Evolutionary conservation across 139 green algal genomes (phyloP).

Genomic region (Coccomyxa sp.): DNA sequence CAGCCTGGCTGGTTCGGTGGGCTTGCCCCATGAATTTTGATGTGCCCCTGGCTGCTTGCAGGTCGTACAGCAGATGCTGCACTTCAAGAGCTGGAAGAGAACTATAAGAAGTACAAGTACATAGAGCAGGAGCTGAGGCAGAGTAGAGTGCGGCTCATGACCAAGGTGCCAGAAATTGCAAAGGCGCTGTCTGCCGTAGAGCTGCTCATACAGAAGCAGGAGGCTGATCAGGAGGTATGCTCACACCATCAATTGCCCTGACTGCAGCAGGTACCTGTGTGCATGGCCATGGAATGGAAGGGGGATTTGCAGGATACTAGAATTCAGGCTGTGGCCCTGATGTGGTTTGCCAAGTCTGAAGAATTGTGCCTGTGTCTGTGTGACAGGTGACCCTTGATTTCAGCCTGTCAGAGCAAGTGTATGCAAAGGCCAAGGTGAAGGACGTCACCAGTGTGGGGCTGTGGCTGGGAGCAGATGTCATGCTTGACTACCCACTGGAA

Average conservation of each 20-base stretch:
- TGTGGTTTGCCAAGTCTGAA: too few species aligned
- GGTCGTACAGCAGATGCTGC: slow-evolving; percentile 29
- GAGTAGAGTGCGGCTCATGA: slow-evolving; percentile 24
- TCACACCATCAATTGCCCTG: too few species aligned
- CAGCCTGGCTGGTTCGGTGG: neutral
- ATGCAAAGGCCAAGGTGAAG: slow-evolving; percentile 48
- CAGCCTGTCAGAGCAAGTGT: slow-evolving; percentile 60
- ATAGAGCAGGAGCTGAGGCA: slow-evolving; percentile 44
- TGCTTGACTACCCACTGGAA: slow-evolving; percentile 72
- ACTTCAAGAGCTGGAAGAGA: slow-evolving; percentile 34
- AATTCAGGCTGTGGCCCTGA: too few species aligned
- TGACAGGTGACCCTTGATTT: slow-evolving; percentile 48
- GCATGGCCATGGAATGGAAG: too few species aligned
- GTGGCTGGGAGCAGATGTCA: slow-evolving; percentile 81
- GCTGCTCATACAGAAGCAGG: slow-evolving; percentile 30
- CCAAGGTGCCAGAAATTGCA: slow-evolving; percentile 53
- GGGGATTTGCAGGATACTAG: too few species aligned
- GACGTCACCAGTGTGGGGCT: slow-evolving; percentile 49
- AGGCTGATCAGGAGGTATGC: slow-evolving; percentile 10
- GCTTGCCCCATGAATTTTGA: neutral
- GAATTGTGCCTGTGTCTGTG: too few species aligned
- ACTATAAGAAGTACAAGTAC: slow-evolving; percentile 41
- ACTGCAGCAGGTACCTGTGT: too few species aligned
- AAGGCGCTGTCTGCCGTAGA: slow-evolving; percentile 43
- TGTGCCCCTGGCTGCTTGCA: neutral